phyloP scores from a whole-genome alignment of 1,284 basidiomycete genomes.

The Phylloboletellus chloephorus region DNA sequence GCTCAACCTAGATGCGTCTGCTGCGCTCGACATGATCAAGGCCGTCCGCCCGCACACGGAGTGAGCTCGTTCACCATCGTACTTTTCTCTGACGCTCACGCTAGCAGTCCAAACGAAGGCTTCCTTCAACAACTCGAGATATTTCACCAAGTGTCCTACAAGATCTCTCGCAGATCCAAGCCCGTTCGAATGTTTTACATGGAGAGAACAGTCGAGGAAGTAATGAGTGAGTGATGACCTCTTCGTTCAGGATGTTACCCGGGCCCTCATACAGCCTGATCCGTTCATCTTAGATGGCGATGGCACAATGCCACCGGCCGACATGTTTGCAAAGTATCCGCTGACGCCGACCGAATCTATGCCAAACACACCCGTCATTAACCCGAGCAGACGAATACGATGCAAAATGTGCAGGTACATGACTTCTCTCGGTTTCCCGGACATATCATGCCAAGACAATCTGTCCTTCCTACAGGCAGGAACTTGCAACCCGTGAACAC shows the following conservation, averaged over 20 bases:
- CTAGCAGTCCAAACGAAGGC: slow-evolving; percentile 66
- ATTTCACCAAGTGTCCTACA: slow-evolving; percentile 67
- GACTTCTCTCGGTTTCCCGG: neutral
- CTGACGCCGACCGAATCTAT: slow-evolving; percentile 58
- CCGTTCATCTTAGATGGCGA: slow-evolving; percentile 54
- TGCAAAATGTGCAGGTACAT: slow-evolving; percentile 86
- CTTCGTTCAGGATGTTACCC: slow-evolving; percentile 3
- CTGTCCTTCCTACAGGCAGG: slow-evolving; percentile 46
- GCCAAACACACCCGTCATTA: slow-evolving; percentile 50
- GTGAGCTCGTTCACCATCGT: slow-evolving; percentile 44
- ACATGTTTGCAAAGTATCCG: slow-evolving; percentile 75
- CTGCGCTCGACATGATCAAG: slow-evolving; percentile 64
- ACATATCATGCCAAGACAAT: slow-evolving; percentile 1
- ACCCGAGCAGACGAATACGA: slow-evolving; percentile 62
- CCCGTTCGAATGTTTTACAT: slow-evolving; percentile 76
- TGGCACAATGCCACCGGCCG: slow-evolving; percentile 52
- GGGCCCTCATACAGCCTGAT: slow-evolving; percentile 4
- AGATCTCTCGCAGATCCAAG: slow-evolving; percentile 65
- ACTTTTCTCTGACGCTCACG: slow-evolving; percentile 7
- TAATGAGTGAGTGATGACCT: slow-evolving; percentile 58
- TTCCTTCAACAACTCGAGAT: slow-evolving; percentile 76
- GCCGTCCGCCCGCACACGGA: slow-evolving; percentile 61
- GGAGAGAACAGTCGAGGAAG: slow-evolving; percentile 64
- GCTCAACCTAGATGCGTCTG: slow-evolving; percentile 54
- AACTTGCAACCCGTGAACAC: slow-evolving; percentile 83